A percentile compares a stretch with the other conserved stretches of the same genome.
Evolutionary conservation across 164 flowering plant genomes (phyloP).

Genomic region (Macadamia integrifolia): DNA sequence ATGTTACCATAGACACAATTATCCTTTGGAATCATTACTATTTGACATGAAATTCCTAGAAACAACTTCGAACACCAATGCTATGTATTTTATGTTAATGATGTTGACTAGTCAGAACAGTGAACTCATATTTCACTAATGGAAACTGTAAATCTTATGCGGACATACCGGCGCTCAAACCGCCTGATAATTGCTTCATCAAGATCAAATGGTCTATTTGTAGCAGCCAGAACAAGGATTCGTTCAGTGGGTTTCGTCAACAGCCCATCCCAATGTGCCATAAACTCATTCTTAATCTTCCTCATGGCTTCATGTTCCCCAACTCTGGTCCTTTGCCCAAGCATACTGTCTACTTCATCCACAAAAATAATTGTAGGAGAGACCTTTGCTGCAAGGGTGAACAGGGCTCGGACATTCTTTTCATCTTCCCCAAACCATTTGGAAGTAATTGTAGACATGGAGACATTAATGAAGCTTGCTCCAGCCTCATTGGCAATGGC

Average conservation of each 20-base stretch:
- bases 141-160: background rate
- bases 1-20: background rate
- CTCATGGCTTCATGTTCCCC: conserved; percentile 85
- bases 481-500: conserved; percentile 81
- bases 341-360: conserved; percentile 83
- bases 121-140: too few species aligned
- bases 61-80: background rate
- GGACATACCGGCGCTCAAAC: conserved; percentile 68
- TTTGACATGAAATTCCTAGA: background rate
- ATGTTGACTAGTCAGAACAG: too few species aligned
- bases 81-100: background rate
- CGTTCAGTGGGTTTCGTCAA: conserved; percentile 56
- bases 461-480: conserved; percentile 80
- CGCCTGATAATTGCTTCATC: conserved; percentile 83
- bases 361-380: conserved; percentile 76
- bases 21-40: background rate
- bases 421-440: conserved; percentile 90
- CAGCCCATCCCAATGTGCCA: conserved; percentile 82
- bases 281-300: conserved; percentile 77
- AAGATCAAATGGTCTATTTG: conserved; percentile 79
- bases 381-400: conserved; percentile 69
- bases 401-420: conserved; percentile 70
- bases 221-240: conserved; percentile 84
- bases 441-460: conserved; percentile 77
- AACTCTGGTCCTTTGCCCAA: conserved; percentile 57